Evolutionary conservation across 345 rosid genomes (phyloP).

Genomic region (Geranium brycei): DNA sequence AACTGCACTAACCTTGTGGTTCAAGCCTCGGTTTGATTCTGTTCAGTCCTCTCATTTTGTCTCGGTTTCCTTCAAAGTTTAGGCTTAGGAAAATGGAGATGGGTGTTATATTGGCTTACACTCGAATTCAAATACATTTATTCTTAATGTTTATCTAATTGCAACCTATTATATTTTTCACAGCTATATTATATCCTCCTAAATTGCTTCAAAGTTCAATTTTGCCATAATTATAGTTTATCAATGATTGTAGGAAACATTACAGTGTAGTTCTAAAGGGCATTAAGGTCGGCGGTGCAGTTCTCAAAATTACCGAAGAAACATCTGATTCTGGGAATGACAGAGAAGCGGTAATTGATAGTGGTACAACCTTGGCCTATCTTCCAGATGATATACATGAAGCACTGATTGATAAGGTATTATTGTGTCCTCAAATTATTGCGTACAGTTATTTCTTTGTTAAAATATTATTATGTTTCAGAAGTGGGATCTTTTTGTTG

Average conservation of each 20-base stretch:
- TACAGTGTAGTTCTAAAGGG: constrained; percentile 33
- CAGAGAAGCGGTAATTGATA: constrained; percentile 31
- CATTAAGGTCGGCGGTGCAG: constrained; percentile 30
- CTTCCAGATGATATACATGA: constrained; percentile 29
- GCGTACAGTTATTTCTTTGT: no score
- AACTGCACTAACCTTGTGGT: no score
- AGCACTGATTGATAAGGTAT: constrained; percentile 23
- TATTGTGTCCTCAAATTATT: background rate
- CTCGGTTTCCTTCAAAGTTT: no score
- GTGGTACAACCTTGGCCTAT: constrained; percentile 42
- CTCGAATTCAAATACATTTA: no score
- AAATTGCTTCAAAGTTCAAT: background rate
- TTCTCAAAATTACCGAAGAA: constrained; percentile 25
- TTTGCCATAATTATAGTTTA: background rate
- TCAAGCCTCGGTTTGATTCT: no score
- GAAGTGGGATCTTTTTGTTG: no score
- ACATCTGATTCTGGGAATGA: constrained; percentile 14
- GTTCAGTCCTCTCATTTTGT: no score
- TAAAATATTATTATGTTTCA: no score
- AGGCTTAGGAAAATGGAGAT: no score
- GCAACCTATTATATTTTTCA: no score
- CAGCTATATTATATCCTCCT: background rate
- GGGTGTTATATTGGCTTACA: no score
- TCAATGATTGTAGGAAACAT: constrained; percentile 24
- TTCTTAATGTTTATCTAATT: no score